Conservation (phyloP, 257 asterid species). For the Gynochthodes officinalis region DNA sequence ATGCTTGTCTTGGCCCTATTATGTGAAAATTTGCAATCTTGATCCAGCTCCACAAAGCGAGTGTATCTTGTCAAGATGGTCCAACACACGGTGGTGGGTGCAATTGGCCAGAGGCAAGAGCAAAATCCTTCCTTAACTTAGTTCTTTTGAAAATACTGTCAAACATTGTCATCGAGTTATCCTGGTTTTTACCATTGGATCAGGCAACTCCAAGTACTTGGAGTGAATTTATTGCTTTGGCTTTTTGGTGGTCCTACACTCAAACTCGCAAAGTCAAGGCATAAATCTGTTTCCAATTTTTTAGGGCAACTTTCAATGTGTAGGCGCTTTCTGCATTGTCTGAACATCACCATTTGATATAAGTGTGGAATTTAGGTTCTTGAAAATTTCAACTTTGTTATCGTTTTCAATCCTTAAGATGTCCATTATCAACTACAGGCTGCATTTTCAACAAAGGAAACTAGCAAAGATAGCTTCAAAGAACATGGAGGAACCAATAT, state of each 20-base stretch:
- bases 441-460: neutral
- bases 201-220: constrained; percentile 10
- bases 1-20: constrained; percentile 26
- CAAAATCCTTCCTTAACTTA: neutral
- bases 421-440: too few species aligned
- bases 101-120: constrained; percentile 2
- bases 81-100: neutral
- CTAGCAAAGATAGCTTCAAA: neutral
- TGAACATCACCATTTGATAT: too few species aligned
- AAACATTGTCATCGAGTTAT: too few species aligned
- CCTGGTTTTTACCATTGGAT: neutral
- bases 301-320: neutral
- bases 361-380: too few species aligned
- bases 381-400: too few species aligned
- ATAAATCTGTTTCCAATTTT: neutral
- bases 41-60: constrained; percentile 13
- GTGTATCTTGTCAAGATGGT: constrained; percentile 14
- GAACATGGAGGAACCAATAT: neutral
- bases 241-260: constrained; percentile 2
- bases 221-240: neutral
- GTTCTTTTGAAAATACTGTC: neutral
- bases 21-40: constrained; percentile 1
- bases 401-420: too few species aligned
- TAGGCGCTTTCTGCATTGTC: neutral
- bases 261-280: too few species aligned